Percentiles rank a stretch among this genome's conserved stretches.
phyloP scores from a whole-genome alignment of 257 asterid species.

The Solanum lycopersicoides region DNA sequence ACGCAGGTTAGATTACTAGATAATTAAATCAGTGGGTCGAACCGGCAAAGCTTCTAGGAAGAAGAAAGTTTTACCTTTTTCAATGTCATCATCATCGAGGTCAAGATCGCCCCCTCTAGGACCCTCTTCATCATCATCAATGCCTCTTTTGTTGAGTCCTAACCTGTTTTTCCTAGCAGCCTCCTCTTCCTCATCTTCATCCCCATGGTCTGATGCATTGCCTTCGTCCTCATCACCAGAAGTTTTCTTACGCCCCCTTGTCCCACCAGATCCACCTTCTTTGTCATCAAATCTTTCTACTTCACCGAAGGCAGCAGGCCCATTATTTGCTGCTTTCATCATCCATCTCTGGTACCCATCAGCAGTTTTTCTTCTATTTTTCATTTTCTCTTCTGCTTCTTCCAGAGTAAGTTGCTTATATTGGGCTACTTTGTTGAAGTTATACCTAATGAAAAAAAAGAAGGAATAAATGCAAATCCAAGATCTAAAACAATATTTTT shows the following conservation, averaged over 20 bases:
- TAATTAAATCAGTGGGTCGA: neutral
- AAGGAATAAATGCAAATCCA: neutral
- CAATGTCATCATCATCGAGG: slow-evolving; percentile 88
- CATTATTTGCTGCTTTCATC: slow-evolving; percentile 95
- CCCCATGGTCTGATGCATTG: slow-evolving; percentile 83
- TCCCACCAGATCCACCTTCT: slow-evolving; percentile 63
- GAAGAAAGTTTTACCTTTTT: slow-evolving; percentile 51
- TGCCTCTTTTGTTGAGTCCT: slow-evolving; percentile 50
- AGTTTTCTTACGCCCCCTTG: slow-evolving; percentile 65
- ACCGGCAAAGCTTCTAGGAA: neutral
- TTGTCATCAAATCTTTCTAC: slow-evolving; percentile 64
- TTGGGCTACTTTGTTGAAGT: slow-evolving; percentile 93
- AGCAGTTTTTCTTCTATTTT: slow-evolving; percentile 90
- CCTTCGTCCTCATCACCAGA: slow-evolving; percentile 75
- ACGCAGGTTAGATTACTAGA: neutral
- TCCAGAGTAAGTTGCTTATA: slow-evolving; percentile 96
- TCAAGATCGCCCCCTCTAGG: slow-evolving; percentile 97
- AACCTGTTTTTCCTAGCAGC: slow-evolving; percentile 58
- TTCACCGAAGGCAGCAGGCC: slow-evolving; percentile 96
- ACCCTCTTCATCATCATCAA: slow-evolving; percentile 97
- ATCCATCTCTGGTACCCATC: slow-evolving; percentile 99
- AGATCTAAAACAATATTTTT: neutral
- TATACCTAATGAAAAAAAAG: slow-evolving; percentile 47
- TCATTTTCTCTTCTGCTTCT: slow-evolving; percentile 99
- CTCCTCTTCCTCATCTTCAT: slow-evolving; percentile 95